A percentile compares a stretch with the other conserved stretches of the same genome.
Conservation (phyloP, 352 stramenopile genomes). For the Phytopythium chamaehyphon region DNA sequence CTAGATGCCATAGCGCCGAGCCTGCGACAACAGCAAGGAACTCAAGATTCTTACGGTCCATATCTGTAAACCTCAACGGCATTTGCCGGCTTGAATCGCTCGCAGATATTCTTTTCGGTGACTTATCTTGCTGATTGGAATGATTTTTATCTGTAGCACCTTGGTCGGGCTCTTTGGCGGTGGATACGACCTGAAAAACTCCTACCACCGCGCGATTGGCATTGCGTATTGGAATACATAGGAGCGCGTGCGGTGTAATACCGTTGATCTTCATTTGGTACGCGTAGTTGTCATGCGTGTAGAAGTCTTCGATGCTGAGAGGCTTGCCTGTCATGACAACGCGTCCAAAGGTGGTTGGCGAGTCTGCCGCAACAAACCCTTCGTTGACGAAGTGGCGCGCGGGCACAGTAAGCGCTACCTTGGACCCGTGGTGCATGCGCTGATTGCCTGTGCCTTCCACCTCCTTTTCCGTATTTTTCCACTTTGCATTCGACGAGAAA, state of each 20-base stretch:
- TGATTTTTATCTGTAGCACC: background rate
- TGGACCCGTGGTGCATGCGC: background rate
- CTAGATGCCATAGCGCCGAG: slow-evolving; percentile 65
- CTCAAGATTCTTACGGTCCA: slow-evolving; percentile 42
- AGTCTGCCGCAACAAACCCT: slow-evolving; percentile 52
- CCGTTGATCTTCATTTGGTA: slow-evolving; percentile 31
- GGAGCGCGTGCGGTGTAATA: slow-evolving; percentile 33
- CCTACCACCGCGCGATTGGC: slow-evolving; percentile 57
- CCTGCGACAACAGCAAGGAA: slow-evolving; percentile 55
- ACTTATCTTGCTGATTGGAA: background rate
- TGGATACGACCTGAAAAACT: slow-evolving; percentile 41
- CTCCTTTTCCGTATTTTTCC: background rate
- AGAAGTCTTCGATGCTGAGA: slow-evolving; percentile 50
- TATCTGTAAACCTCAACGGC: slow-evolving; percentile 28
- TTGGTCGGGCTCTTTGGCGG: background rate
- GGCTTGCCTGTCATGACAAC: slow-evolving; percentile 62
- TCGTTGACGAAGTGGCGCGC: slow-evolving; percentile 29
- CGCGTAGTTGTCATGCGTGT: slow-evolving; percentile 55
- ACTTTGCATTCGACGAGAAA: slow-evolving; percentile 25
- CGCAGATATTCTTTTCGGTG: background rate
- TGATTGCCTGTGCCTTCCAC: background rate
- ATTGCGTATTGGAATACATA: slow-evolving; percentile 68
- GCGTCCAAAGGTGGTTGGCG: slow-evolving; percentile 54
- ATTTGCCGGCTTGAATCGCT: background rate
- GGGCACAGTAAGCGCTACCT: background rate